These are phyloP conservation scores for Fusarium albosuccineum DNA, from an alignment of 2,329 filamentous ascomycete genomes.

Conservation along the genomic window DNA sequence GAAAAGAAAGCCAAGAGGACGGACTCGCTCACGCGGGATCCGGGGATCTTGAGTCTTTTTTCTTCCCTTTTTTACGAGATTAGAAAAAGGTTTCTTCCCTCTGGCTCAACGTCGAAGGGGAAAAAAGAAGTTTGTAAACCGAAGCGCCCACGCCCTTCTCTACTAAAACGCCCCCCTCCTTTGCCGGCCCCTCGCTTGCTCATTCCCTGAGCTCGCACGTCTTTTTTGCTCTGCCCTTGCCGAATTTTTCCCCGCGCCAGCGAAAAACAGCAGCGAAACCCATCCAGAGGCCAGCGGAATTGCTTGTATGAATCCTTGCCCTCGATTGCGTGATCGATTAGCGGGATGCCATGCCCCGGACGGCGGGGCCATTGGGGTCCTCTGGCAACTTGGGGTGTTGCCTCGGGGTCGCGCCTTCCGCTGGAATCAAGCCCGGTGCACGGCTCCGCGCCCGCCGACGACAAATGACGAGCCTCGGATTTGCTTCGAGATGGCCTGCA, in stretches of 20 bases:
- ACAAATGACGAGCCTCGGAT: slow-evolving; percentile 44
- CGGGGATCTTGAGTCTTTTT: slow-evolving; percentile 40
- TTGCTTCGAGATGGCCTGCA: slow-evolving; percentile 34
- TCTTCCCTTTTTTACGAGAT: slow-evolving; percentile 37
- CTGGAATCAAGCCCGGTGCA: slow-evolving; percentile 31
- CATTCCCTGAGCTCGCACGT: slow-evolving; percentile 39
- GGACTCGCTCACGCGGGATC: slow-evolving; percentile 43
- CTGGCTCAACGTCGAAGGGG: slow-evolving; percentile 42
- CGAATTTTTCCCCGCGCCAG: slow-evolving; percentile 48
- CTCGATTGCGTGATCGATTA: slow-evolving; percentile 50
- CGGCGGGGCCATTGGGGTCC: slow-evolving; percentile 41
- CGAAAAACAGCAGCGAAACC: slow-evolving; percentile 31
- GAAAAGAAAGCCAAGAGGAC: slow-evolving; percentile 38
- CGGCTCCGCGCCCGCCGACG: slow-evolving; percentile 43
- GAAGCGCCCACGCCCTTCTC: slow-evolving; percentile 35
- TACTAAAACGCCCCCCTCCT: slow-evolving; percentile 35
- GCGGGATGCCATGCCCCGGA: slow-evolving; percentile 48
- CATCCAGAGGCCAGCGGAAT: slow-evolving; percentile 35
- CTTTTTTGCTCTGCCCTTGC: slow-evolving; percentile 38
- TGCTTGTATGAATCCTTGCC: slow-evolving; percentile 48
- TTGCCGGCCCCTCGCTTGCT: slow-evolving; percentile 39
- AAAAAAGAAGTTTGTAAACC: slow-evolving; percentile 40
- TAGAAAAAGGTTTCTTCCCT: slow-evolving; percentile 47
- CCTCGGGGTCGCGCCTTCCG: slow-evolving; percentile 40
- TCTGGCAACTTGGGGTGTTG: slow-evolving; percentile 33